Evolutionary conservation across 768 basidiomycete species (phyloP).

Genomic region (Pleurotus citrinopileatus): DNA sequence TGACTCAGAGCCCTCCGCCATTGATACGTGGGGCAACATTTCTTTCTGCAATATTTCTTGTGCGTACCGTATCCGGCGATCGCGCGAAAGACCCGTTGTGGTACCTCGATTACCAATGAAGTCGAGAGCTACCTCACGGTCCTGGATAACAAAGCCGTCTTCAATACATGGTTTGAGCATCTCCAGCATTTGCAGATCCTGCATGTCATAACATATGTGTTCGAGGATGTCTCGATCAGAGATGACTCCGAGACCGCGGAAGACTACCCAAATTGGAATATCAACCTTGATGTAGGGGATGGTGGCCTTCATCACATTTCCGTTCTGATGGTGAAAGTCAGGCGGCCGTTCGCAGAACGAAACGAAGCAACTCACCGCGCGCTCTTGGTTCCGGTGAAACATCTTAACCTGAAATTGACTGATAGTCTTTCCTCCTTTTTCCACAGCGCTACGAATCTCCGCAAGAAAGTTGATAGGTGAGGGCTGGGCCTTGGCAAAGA

Average conservation of each 20-base stretch:
- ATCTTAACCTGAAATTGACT: constrained; percentile 98
- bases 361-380: constrained; percentile 57
- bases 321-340: constrained; percentile 45
- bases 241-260: constrained; percentile 95
- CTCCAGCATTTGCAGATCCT: constrained; percentile 94
- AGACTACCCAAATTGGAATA: constrained; percentile 98
- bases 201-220: constrained; percentile 98
- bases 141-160: constrained; percentile 97
- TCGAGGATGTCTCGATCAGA: constrained; percentile 97
- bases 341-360: constrained; percentile 8
- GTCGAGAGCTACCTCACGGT: constrained; percentile 94
- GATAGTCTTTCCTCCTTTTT: constrained; percentile 97
- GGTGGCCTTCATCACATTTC: constrained; percentile 94
- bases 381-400: constrained; percentile 87
- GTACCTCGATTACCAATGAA: constrained; percentile 99
- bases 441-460: constrained; percentile 95
- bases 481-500: constrained; percentile 96
- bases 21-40: constrained; percentile 96
- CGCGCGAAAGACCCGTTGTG: constrained; percentile 86
- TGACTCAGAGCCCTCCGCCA: constrained; percentile 92
- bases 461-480: constrained; percentile 95
- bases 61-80: constrained; percentile 92
- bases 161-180: constrained; percentile 99
- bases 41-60: constrained; percentile 98
- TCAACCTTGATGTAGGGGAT: constrained; percentile 98